Evolutionary conservation across 495 filamentous ascomycete genomes (phyloP), one percentile per base, ranked within the genome.

Genomic region (Aspergillus homomorphus): DNA sequence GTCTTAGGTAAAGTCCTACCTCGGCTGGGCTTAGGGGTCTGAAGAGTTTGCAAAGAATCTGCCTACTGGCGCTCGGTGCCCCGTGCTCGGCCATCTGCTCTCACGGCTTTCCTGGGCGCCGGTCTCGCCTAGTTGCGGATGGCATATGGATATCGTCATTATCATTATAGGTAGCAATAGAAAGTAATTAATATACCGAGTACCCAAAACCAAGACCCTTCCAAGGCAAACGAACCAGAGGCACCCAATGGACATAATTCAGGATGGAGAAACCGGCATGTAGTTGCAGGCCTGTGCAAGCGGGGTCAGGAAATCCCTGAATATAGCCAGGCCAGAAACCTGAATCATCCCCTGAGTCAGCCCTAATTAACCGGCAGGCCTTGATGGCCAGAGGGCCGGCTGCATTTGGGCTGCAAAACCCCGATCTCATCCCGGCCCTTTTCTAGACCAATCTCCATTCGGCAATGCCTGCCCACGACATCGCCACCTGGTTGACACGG

Each of bases 391-490:
- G 33, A 12, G 33, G 33, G 33, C n/a, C n/a, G n/a, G n/a, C n/a
- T n/a, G n/a, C n/a, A n/a, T n/a, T n/a, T n/a, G n/a, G n/a, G n/a
- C n/a, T n/a, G n/a, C n/a, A n/a, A n/a, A n/a, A n/a, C 19, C 20
- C 21, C 24, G 41, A n/a, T 24, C 16, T 33, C 15, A 52, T 16
- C 38, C 51, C 22, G 49, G 43, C 28, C 48, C 46, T 43, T 8
- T 16, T 63, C 52, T n/a, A 86, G 26, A 87, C 82, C 63, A 95
- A 67, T 52, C 89, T 84, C 90, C 90, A 96, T 63, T 80, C 75
- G 1, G 79, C 80, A 62, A 92, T 76, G 53, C 79, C 81, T 4
- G 73, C 73, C 77, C 83, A 89, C 1, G 75, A 72, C 84, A 86
- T 88, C 4, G 73, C 84, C 21, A 77, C 74, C 55, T 80, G 77